phyloP scores from a whole-genome alignment of 2,329 filamentous ascomycete species.

The Amesomyces nigricolor region DNA sequence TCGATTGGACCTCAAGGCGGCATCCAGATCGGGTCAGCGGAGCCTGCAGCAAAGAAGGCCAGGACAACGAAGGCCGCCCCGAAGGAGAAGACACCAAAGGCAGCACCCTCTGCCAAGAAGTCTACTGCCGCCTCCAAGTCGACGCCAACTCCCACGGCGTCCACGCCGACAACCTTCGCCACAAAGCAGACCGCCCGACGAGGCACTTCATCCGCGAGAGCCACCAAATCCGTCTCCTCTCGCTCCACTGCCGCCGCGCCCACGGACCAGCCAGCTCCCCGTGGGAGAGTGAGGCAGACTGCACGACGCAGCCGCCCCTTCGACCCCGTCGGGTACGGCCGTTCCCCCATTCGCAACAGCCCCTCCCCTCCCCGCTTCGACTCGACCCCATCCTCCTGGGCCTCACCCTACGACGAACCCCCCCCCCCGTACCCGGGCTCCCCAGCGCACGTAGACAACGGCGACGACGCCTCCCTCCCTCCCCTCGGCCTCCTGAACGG shows the following conservation, averaged over 20 bases:
- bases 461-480: slow-evolving; percentile 19
- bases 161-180: neutral
- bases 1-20: slow-evolving; percentile 15
- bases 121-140: neutral
- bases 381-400: slow-evolving; percentile 10
- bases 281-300: neutral
- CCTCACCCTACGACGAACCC: slow-evolving; percentile 9
- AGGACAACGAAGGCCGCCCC: slow-evolving; percentile 5
- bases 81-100: too few species aligned
- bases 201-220: neutral
- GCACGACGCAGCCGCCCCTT: slow-evolving; percentile 3
- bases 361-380: neutral
- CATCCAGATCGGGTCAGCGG: slow-evolving; percentile 6
- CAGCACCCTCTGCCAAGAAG: neutral
- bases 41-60: slow-evolving; percentile 17
- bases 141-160: neutral
- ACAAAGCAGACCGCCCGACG: slow-evolving; percentile 14
- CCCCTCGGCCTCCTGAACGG: slow-evolving; percentile 41
- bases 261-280: neutral
- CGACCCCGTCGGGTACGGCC: neutral
- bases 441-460: slow-evolving; percentile 2
- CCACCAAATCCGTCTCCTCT: neutral
- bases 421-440: slow-evolving; percentile 18
- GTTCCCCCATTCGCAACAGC: neutral
- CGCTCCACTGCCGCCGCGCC: neutral